Evolutionary conservation across 2,329 filamentous ascomycete species (phyloP), one percentile per base, ranked within the genome.

Genomic region (Magnaporthiopsis poae): DNA sequence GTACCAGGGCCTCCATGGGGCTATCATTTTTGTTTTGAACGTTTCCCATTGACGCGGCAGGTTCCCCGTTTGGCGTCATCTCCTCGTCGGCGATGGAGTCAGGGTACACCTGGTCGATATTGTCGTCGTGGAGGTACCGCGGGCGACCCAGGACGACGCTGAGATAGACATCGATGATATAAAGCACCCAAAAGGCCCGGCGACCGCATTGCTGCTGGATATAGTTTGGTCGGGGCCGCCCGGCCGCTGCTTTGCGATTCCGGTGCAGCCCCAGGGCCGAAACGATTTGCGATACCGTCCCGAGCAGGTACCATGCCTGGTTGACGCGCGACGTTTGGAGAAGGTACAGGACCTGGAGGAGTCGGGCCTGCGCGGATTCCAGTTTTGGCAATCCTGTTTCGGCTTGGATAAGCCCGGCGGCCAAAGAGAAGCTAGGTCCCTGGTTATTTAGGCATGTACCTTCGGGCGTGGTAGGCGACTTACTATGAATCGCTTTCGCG

Each of bases 131-230:
- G 33, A 87, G 84, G 18, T 86, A 79, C 9, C 84, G 74, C 0
- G 86, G 86, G 7, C 86, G 78, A 0, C 86, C 86, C 36, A 88
- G 81, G 25, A 87, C 83, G n/a, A 87, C 84, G 31, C 84, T 84
- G 0, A 89, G 75, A 66, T 88, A 88, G 59, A 85, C 85, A 70
- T 89, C 86, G 1, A 88, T 74, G 0, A 82, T 84, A 70, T 88
- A 89, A 0, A 84, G 81, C 3, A 81, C 82, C 86, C 86, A 88
- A 64, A 89, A 88, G 0, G 82, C 80, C 9, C 86, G 77, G 67
- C 83, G 83, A 0, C 83, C 79, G 60, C 84, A 82, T 68, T 88
- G 84, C 0, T 75, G 73, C 3, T 79, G 73, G 11, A 82, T 77
- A 62, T 81, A 81, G 68, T 84, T 79, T 0, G 69, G 66, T 9